Conservation (phyloP, 1,284 basidiomycete species). For the Wallemia hederae region DNA sequence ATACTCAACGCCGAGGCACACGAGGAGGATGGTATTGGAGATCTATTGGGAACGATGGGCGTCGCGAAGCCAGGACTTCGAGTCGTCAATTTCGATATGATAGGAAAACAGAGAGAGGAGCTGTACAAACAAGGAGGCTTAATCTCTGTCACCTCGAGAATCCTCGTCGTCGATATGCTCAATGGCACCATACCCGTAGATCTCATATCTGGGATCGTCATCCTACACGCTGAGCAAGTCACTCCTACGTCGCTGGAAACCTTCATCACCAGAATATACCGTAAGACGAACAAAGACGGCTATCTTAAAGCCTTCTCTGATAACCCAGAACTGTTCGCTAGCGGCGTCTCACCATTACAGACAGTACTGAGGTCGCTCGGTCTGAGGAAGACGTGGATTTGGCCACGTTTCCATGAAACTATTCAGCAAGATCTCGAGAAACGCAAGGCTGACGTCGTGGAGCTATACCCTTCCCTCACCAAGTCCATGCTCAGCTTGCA, state of each 20-base stretch:
- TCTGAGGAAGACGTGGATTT: constrained; percentile 60
- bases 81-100: constrained; percentile 56
- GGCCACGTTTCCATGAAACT: constrained; percentile 76
- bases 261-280: constrained; percentile 63
- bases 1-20: constrained; percentile 62
- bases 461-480: constrained; percentile 63
- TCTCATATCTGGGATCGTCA: constrained; percentile 64
- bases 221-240: constrained; percentile 77
- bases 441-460: constrained; percentile 66
- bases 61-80: constrained; percentile 60
- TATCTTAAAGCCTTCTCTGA: constrained; percentile 95
- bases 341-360: constrained; percentile 64
- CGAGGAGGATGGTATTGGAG: constrained; percentile 70
- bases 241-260: constrained; percentile 58
- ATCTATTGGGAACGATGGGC: constrained; percentile 73
- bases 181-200: constrained; percentile 51
- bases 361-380: constrained; percentile 80
- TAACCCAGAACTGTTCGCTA: constrained; percentile 76
- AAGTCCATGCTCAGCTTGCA: constrained; percentile 74
- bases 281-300: constrained; percentile 55
- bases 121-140: constrained; percentile 67
- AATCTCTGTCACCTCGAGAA: constrained; percentile 71
- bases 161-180: constrained; percentile 84
- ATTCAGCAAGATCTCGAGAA: constrained; percentile 51
- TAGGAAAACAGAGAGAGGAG: constrained; percentile 49